These are phyloP conservation scores for Paraphoma sp. DNA, from an alignment of 2,329 filamentous ascomycete species.

Conservation along the genomic window DNA sequence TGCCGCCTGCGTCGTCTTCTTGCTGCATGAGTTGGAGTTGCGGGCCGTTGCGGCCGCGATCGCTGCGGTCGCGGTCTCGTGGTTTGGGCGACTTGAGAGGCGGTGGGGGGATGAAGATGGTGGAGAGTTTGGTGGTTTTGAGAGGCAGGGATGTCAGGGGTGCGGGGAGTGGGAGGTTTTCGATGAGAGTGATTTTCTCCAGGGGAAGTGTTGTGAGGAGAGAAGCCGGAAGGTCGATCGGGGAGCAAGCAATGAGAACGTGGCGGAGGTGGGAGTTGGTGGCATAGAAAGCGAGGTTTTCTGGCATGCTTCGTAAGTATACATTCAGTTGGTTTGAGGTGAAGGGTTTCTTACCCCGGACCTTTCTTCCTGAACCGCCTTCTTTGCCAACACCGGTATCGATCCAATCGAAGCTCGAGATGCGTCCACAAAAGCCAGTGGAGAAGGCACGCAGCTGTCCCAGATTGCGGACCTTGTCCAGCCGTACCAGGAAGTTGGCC, in stretches of 20 bases:
- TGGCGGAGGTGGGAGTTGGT: constrained; percentile 44
- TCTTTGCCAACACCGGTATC: constrained; percentile 47
- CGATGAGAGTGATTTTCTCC: constrained; percentile 42
- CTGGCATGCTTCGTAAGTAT: constrained; percentile 15
- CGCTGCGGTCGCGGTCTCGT: constrained; percentile 17
- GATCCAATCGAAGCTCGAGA: constrained; percentile 46
- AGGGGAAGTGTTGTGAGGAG: constrained; percentile 42
- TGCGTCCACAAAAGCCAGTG: constrained; percentile 45
- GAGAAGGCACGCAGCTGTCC: constrained; percentile 45
- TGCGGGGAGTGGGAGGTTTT: constrained; percentile 36
- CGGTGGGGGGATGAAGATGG: constrained; percentile 40
- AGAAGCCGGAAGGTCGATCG: constrained; percentile 37
- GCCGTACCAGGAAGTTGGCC: constrained; percentile 44
- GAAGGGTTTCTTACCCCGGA: constrained; percentile 31
- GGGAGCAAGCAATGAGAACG: constrained; percentile 42
- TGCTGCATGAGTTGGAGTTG: constrained; percentile 46
- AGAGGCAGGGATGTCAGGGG: constrained; percentile 39
- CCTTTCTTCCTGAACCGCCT: constrained; percentile 40
- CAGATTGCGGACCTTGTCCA: constrained; percentile 44
- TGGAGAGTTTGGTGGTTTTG: constrained; percentile 31
- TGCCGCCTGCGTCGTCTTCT: constrained; percentile 40
- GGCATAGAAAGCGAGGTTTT: constrained; percentile 44
- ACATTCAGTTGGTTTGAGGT: not conserved
- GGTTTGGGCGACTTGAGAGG: constrained; percentile 29
- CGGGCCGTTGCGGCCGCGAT: constrained; percentile 28